These are phyloP conservation scores for Apiotrichum sp. DNA, from an alignment of 1,284 basidiomycete species.

Conservation along the genomic window DNA sequence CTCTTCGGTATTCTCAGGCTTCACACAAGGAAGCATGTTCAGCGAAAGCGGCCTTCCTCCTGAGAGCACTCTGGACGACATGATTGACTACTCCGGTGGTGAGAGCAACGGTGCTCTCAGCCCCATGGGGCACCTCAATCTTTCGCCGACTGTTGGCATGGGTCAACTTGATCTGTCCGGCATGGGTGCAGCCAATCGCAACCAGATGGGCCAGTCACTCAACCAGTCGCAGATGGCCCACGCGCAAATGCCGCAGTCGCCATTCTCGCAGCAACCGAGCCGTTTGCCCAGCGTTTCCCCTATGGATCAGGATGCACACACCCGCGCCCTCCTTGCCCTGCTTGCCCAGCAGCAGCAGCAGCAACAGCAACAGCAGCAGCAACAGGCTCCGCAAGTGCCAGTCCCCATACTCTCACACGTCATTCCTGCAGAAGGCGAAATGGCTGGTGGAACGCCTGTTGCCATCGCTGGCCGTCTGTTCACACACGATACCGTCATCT, in stretches of 20 bases:
- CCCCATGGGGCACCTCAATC: slow-evolving; percentile 17
- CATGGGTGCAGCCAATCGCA: slow-evolving; percentile 1
- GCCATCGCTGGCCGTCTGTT: slow-evolving; percentile 91
- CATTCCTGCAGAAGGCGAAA: slow-evolving; percentile 86
- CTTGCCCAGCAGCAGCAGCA: slow-evolving; percentile 1
- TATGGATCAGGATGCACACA: slow-evolving; percentile 14
- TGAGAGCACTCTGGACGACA: slow-evolving; percentile 29
- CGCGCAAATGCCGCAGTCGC: background rate
- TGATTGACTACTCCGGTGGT: slow-evolving; percentile 39
- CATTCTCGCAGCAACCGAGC: slow-evolving; percentile 2
- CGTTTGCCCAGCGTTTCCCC: slow-evolving; percentile 7
- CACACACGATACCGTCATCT: slow-evolving; percentile 55
- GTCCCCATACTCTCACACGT: slow-evolving; percentile 52
- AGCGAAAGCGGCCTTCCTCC: slow-evolving; percentile 36
- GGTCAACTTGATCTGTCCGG: slow-evolving; percentile 15
- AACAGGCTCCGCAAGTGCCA: slow-evolving; percentile 15
- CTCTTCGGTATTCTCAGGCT: slow-evolving; percentile 31
- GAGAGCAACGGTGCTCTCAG: slow-evolving; percentile 22
- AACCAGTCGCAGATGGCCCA: background rate
- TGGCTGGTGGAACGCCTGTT: slow-evolving; percentile 88
- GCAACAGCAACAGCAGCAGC: no score
- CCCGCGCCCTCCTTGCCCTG: slow-evolving; percentile 15
- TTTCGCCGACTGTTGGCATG: slow-evolving; percentile 13
- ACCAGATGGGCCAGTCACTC: background rate
- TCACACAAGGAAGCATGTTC: slow-evolving; percentile 23